Evolutionary conservation across 116 monocot genomes (phyloP).

Genomic region (Thalassia testudinum): DNA sequence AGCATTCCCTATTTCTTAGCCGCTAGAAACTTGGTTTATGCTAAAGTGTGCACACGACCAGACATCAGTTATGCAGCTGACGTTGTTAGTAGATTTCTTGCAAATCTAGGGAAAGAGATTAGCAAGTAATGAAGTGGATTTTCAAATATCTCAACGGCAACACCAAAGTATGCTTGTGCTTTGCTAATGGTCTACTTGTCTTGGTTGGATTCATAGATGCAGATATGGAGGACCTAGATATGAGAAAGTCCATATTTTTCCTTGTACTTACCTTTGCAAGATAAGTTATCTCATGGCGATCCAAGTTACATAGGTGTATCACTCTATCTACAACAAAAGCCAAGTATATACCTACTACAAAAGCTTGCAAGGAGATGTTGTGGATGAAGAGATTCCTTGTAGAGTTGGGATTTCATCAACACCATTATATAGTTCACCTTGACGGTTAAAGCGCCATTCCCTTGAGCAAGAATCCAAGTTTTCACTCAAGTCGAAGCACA

Average conservation of each 20-base stretch:
- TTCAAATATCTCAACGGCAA: too few relatives aligned
- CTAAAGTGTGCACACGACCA: conserved; percentile 3
- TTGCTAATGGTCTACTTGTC: background rate
- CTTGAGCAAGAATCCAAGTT: too few relatives aligned
- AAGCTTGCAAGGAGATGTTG: too few relatives aligned
- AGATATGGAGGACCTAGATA: conserved; percentile 7
- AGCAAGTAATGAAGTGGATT: conserved; percentile 8
- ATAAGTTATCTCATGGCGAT: background rate
- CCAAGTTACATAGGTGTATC: too few relatives aligned
- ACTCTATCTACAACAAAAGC: too few relatives aligned
- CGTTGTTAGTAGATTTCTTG: conserved; percentile 5
- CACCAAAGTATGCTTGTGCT: conserved; percentile 1
- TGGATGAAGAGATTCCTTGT: too few relatives aligned
- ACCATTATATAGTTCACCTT: too few relatives aligned
- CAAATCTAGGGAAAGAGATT: conserved; percentile 7
- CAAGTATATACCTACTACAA: too few relatives aligned
- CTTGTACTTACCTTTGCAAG: background rate
- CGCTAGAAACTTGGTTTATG: conserved; percentile 8
- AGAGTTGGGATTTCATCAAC: too few relatives aligned
- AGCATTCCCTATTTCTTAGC: conserved; percentile 9
- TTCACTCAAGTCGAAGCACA: too few relatives aligned
- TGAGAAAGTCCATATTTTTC: too few relatives aligned
- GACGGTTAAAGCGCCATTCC: too few relatives aligned
- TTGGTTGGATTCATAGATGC: conserved; percentile 5
- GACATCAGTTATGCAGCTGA: conserved; percentile 3